Base-by-base conservation (phyloP, 192 early-diverging fungal species). In the Coemansia sp. region DNA sequence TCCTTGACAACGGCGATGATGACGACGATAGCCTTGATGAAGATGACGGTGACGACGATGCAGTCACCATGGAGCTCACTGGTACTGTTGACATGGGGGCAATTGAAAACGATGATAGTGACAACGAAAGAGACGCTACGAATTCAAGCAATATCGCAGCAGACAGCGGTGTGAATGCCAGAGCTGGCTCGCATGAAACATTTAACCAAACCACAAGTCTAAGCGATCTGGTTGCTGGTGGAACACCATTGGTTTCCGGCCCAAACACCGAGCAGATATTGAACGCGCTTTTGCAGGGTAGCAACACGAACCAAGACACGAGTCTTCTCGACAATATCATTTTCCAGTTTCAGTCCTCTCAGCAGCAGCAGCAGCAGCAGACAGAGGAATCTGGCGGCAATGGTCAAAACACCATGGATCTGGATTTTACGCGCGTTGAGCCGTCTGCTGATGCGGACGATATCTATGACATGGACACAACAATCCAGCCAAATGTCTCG, bases 311-410 rank as follows among this genome's bases (percentile, higher is more conserved):
- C 1, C 71, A 80, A 33, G 63, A 74, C 2, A 71, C 72, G n/a
- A 71, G 77, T 43, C 63, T 80, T 23, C 61, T 80, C 28, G 77
- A 80, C 46, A 80, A 71, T 43, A 80, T 80, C 16, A 71, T 80
- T 5, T 71, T 64, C 13, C 71, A 79, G 71, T 71, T 71, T 9
- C 71, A 79, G 77, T 71, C 67, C 43, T 66, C 66, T 33, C 21
- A 69, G 4, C 63, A 35, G 1, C 71, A 31, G 18, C 31, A 29
- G 26, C 26, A 29, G 3, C 53, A 64, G 61, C 67, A 60, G 31
- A 13, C 60, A 9, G 37, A 30, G 6, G 30, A 63, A 8, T 12
- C 40, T 15, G 63, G 60, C 20, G 49, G 53, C 42, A 64, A 43
- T n/a, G 10, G 23, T 7, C 39, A 63, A 31, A 64, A 39, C 30